Conservation (phyloP, 306 rosid species). For the apple (Malus domestica) region ASM211411v1 NC_041798.1:24845501-24846000, state of each 20-base stretch:
- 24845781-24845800: background rate
- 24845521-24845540: conserved; percentile 47
- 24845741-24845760: background rate
- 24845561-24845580: background rate
- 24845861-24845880: background rate
- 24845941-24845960: background rate
- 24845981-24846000: background rate
- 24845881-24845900: background rate
- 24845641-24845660: conserved; percentile 60
- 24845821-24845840: conserved; percentile 1
- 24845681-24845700: background rate
- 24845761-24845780: background rate
- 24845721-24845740: background rate
- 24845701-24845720: background rate
- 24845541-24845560: background rate
- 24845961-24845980: background rate
- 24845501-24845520: conserved; percentile 93
- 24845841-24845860: background rate
- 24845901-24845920: background rate
- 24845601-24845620: conserved; percentile 68
- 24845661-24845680: conserved; percentile 1
- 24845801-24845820: background rate
- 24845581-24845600: background rate
- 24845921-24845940: background rate
- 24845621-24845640: conserved; percentile 81